Conservation (phyloP, 225 moss, liverwort and hornwort genomes). For the Climacium dendroides region DNA sequence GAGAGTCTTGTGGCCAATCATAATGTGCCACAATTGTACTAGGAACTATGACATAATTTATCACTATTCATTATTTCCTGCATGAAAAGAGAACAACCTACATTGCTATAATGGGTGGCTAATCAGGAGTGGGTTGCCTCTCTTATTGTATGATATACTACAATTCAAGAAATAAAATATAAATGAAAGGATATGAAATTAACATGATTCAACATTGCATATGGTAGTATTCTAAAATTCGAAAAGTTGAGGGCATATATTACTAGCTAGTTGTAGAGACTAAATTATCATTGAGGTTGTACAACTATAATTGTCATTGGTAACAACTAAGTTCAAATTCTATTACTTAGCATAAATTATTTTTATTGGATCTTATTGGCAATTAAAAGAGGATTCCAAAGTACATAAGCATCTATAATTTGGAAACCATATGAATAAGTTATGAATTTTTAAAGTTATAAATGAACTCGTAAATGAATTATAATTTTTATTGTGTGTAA, state of each 20-base stretch:
- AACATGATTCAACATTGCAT: neutral
- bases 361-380: neutral
- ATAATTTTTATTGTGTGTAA: fast-evolving
- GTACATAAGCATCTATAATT: neutral
- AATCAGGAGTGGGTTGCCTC: no score
- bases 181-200: neutral
- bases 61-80: no score
- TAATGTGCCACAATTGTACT: no score
- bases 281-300: neutral
- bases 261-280: neutral
- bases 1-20: no score
- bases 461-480: neutral
- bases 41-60: no score
- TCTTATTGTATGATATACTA: neutral
- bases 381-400: neutral
- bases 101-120: no score
- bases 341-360: neutral
- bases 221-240: neutral
- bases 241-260: neutral
- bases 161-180: neutral
- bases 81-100: no score
- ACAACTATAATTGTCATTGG: fast-evolving
- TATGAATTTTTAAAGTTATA: neutral
- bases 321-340: neutral
- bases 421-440: fast-evolving